A percentile compares a stretch with the other conserved stretches of the same genome.
Evolutionary conservation across 805 yeast genomes (phyloP).

Genomic region (Zygosaccharomyces kombuchaensis): DNA sequence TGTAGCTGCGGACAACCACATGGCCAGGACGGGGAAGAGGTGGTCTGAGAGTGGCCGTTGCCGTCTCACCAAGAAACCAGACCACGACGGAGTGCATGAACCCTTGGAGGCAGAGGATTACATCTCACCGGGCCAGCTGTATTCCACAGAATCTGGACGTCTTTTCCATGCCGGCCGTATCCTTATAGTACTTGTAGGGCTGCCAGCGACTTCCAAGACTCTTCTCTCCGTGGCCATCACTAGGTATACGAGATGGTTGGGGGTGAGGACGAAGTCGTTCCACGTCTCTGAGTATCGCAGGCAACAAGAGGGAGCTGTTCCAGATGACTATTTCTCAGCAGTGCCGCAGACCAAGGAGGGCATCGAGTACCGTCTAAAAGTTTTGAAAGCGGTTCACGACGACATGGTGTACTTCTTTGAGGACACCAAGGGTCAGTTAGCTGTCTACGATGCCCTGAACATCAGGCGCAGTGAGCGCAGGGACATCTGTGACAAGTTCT

Average conservation of each 20-base stretch:
- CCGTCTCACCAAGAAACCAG: constrained; percentile 8
- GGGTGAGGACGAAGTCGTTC: constrained; percentile 86
- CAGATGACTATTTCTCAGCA: constrained; percentile 67
- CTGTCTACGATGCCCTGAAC: constrained; percentile 93
- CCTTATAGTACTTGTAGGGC: constrained; percentile 81
- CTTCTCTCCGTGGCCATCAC: constrained; percentile 87
- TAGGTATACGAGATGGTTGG: constrained; percentile 91
- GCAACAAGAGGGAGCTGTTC: constrained; percentile 43
- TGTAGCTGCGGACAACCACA: constrained; percentile 45
- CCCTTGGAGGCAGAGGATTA: constrained; percentile 39
- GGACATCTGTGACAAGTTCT: constrained; percentile 51
- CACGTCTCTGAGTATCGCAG: constrained; percentile 92
- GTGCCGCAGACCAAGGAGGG: constrained; percentile 47
- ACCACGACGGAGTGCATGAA: constrained; percentile 62
- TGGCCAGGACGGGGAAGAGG: constrained; percentile 50
- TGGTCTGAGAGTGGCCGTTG: constrained; percentile 38
- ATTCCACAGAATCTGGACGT: constrained; percentile 87
- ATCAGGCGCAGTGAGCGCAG: constrained; percentile 67
- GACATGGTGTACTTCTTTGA: constrained; percentile 72
- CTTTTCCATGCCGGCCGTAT: constrained; percentile 94
- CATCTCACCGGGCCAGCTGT: constrained; percentile 87
- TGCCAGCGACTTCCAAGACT: constrained; percentile 96
- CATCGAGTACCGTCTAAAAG: constrained; percentile 48
- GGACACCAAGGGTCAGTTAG: constrained; percentile 84
- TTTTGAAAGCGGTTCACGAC: constrained; percentile 57